Percentiles rank a stretch among this genome's conserved stretches.
These are phyloP conservation scores for Seminavis robusta DNA, from an alignment of 108 stramenopile genomes.

Conservation along the genomic window DNA sequence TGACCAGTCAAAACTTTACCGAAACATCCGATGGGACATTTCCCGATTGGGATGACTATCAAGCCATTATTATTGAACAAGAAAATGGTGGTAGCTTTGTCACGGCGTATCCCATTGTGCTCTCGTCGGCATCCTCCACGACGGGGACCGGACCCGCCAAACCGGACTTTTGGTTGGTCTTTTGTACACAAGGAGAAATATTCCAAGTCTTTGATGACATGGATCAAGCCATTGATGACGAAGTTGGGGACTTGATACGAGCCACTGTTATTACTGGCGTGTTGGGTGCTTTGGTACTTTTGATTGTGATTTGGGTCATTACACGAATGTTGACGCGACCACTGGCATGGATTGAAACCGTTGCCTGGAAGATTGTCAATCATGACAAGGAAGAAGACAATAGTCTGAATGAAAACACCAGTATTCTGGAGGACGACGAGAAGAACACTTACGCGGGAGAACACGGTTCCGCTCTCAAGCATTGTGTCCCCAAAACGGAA, in stretches of 20 bases:
- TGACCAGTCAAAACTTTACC: background rate
- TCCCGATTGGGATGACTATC: slow-evolving; percentile 8
- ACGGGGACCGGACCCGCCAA: slow-evolving; percentile 29
- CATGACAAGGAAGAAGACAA: slow-evolving; percentile 15
- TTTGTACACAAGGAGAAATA: slow-evolving; percentile 12
- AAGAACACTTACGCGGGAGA: slow-evolving; percentile 1
- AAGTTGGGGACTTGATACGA: no score
- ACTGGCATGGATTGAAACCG: slow-evolving; percentile 43
- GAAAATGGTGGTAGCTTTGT: background rate
- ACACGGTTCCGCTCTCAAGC: background rate
- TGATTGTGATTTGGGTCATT: slow-evolving; percentile 28
- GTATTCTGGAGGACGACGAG: background rate
- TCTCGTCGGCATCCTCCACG: slow-evolving; percentile 14
- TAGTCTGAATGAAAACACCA: background rate
- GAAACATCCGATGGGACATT: slow-evolving; percentile 14
- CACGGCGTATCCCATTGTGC: slow-evolving; percentile 2
- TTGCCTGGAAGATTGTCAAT: slow-evolving; percentile 30
- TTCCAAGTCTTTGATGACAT: no score
- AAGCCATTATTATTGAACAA: slow-evolving; percentile 1
- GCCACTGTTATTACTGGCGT: slow-evolving; percentile 21
- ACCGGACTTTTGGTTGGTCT: slow-evolving; percentile 32
- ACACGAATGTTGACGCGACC: slow-evolving; percentile 35
- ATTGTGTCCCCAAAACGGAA: slow-evolving; percentile 44
- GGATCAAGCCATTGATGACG: no score
- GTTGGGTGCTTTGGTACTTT: slow-evolving; percentile 21